phyloP scores from a whole-genome alignment of 768 basidiomycete genomes.

The Xanthoconium purpureum region DNA sequence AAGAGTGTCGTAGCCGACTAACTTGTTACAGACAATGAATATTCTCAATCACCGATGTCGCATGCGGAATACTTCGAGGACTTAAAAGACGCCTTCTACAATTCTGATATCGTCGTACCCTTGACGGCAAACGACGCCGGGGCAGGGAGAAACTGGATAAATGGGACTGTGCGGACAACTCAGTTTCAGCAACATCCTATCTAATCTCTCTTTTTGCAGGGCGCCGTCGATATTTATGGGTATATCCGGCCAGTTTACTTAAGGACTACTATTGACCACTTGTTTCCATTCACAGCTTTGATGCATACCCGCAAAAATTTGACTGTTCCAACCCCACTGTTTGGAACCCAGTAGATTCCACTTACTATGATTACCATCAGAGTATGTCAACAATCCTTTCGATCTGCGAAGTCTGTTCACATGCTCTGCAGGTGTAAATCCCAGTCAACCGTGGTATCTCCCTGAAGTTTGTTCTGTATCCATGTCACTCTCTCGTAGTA shows the following conservation, averaged over 20 bases:
- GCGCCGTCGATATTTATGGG: conserved; percentile 72
- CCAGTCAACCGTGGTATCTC: conserved; percentile 63
- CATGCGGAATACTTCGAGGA: conserved; percentile 59
- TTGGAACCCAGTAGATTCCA: conserved; percentile 64
- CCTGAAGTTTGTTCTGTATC: conserved; percentile 49
- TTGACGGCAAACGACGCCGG: conserved; percentile 74
- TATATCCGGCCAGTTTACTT: conserved; percentile 22
- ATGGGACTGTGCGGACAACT: conserved; percentile 53
- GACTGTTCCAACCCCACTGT: conserved; percentile 71
- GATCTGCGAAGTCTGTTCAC: conserved; percentile 22
- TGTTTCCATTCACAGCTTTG: conserved; percentile 39
- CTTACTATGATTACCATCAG: conserved; percentile 64
- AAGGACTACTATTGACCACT: not conserved
- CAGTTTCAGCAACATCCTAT: not conserved
- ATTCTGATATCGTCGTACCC: conserved; percentile 61
- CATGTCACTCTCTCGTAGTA: conserved; percentile 2
- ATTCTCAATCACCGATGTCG: conserved; percentile 46
- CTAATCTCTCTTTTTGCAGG: conserved; percentile 35
- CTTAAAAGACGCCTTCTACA: conserved; percentile 53
- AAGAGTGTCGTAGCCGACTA: not conserved
- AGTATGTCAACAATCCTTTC: conserved; percentile 12
- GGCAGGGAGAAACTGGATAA: conserved; percentile 57
- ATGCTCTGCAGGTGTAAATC: conserved; percentile 38
- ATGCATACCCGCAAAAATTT: conserved; percentile 75
- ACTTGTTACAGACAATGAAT: conserved; percentile 64